phyloP scores from a whole-genome alignment of 2,329 filamentous ascomycete species.

The Byssochlamys sp. region DNA sequence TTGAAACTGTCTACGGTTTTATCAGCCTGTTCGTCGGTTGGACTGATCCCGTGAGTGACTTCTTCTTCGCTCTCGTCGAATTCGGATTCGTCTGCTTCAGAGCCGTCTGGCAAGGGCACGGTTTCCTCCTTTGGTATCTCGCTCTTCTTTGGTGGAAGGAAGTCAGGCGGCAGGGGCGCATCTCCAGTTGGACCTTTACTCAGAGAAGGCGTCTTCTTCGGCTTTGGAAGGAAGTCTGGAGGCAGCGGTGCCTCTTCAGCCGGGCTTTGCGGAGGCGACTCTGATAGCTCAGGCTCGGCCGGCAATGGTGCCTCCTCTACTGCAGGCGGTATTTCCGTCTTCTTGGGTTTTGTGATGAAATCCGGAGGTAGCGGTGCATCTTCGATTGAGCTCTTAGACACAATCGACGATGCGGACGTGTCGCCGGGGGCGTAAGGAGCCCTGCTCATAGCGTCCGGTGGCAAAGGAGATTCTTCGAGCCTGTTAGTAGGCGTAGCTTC shows the following conservation, averaged over 20 bases:
- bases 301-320: conserved; percentile 18
- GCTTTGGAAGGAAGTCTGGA: conserved; percentile 12
- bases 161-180: not conserved
- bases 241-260: conserved; percentile 18
- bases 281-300: conserved; percentile 7
- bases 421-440: conserved; percentile 38
- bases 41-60: conserved; percentile 31
- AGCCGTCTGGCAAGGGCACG: conserved; percentile 25
- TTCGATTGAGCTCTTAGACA: conserved; percentile 6
- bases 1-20: conserved; percentile 26
- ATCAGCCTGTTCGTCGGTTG: conserved; percentile 19
- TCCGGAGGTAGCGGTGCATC: conserved; percentile 18
- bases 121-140: conserved; percentile 12
- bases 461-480: conserved; percentile 31
- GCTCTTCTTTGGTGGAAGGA: conserved; percentile 10
- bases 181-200: conserved; percentile 1
- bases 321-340: conserved; percentile 3
- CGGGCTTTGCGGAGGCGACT: conserved; percentile 5
- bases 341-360: conserved; percentile 9
- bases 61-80: conserved; percentile 40
- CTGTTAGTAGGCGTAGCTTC: conserved; percentile 21
- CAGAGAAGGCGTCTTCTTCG: conserved; percentile 2
- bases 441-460: conserved; percentile 40
- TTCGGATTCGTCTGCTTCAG: conserved; percentile 29
- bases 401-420: conserved; percentile 36